A percentile compares a stretch with the other conserved stretches of the same genome.
Evolutionary conservation across 768 basidiomycete genomes (phyloP).

Genomic region (Leccinum truebloodii): DNA sequence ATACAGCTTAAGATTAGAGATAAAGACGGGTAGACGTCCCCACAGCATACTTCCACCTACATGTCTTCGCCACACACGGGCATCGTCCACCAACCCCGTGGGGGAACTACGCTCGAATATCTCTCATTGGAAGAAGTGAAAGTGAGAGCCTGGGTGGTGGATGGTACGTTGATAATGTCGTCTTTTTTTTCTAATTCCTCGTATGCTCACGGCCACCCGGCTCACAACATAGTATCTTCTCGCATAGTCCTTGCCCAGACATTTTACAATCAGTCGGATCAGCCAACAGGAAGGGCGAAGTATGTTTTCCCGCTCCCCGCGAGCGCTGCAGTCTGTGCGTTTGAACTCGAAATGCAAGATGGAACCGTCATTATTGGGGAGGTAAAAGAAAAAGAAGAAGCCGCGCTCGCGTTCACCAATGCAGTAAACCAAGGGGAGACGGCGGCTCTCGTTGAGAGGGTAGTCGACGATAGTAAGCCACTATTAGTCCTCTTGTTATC

Average conservation of each 20-base stretch:
- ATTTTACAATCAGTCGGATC: conserved; percentile 40
- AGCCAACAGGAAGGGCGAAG: conserved; percentile 44
- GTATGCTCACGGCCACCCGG: neutral
- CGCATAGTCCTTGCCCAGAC: conserved; percentile 42
- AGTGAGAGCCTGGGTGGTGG: conserved; percentile 43
- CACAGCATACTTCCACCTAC: conserved; percentile 11
- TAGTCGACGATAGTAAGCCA: conserved; percentile 51
- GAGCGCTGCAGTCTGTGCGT: conserved; percentile 54
- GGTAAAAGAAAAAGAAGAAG: conserved; percentile 49
- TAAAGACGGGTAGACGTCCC: conserved; percentile 6
- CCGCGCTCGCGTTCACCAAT: conserved; percentile 40
- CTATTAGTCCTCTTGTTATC: neutral
- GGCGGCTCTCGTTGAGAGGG: conserved; percentile 49
- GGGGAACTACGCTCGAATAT: conserved; percentile 26
- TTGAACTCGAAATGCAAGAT: conserved; percentile 48
- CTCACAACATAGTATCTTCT: conserved; percentile 40
- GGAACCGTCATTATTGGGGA: conserved; percentile 45
- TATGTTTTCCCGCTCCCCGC: conserved; percentile 64
- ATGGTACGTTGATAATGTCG: conserved; percentile 34
- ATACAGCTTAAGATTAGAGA: conserved; percentile 13
- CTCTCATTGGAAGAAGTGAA: conserved; percentile 45
- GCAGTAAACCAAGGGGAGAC: conserved; percentile 42
- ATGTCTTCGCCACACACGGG: conserved; percentile 27
- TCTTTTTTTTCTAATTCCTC: conserved; percentile 1
- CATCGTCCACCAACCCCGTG: conserved; percentile 33